These are phyloP conservation scores for Fonsecaea nubica DNA, from an alignment of 2,329 filamentous ascomycete genomes.

Conservation along the genomic window DNA sequence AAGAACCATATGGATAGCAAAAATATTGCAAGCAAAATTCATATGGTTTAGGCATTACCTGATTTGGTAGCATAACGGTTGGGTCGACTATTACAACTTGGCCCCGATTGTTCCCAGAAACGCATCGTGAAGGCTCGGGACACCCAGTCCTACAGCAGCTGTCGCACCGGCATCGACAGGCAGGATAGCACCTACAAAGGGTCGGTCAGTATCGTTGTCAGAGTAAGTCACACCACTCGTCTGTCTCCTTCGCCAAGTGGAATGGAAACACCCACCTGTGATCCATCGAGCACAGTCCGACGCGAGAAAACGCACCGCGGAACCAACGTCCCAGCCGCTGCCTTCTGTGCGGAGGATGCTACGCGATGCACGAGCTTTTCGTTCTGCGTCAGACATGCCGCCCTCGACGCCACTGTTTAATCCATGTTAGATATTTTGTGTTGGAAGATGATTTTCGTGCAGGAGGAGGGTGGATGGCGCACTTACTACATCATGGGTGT, in stretches of 20 bases:
- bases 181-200: constrained; percentile 45
- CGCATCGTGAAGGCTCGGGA: constrained; percentile 42
- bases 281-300: constrained; percentile 61
- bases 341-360: constrained; percentile 61
- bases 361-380: constrained; percentile 56
- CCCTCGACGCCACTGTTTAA: constrained; percentile 46
- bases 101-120: constrained; percentile 6
- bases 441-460: not conserved
- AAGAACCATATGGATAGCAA: no score
- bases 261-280: constrained; percentile 46
- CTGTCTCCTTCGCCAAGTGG: not conserved
- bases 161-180: constrained; percentile 58
- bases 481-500: constrained; percentile 57
- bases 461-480: not conserved
- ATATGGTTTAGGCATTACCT: no score
- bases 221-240: not conserved
- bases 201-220: not conserved
- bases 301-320: constrained; percentile 58
- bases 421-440: not conserved
- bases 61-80: not conserved
- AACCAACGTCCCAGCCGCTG: constrained; percentile 60
- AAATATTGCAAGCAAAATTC: no score
- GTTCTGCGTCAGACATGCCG: constrained; percentile 58
- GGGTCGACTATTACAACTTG: not conserved
- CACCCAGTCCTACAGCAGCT: constrained; percentile 49